phyloP scores from a whole-genome alignment of 768 basidiomycete genomes.

The Albatrellus ellisii region DNA sequence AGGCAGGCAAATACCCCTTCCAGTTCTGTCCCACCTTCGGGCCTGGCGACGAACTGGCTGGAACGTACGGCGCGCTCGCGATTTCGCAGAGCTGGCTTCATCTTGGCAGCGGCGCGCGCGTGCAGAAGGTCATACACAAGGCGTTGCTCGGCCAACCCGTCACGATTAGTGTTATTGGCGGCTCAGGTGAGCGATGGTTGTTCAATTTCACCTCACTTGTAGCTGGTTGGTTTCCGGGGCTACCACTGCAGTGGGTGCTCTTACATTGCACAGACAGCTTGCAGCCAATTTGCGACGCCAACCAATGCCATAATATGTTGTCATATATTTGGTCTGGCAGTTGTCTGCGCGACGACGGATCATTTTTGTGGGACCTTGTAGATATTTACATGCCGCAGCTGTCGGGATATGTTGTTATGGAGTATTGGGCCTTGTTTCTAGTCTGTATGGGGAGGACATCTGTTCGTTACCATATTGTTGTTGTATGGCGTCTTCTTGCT shows the following conservation, averaged over 20 bases:
- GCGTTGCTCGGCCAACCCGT: slow-evolving; percentile 78
- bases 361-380: not conserved
- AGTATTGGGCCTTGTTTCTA: not conserved
- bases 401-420: not conserved
- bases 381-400: not conserved
- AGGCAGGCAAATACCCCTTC: slow-evolving; percentile 61
- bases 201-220: not conserved
- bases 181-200: slow-evolving; percentile 51
- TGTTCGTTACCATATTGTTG: not conserved
- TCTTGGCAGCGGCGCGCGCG: slow-evolving; percentile 65
- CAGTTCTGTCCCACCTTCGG: slow-evolving; percentile 85
- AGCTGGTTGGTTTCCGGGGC: too few relatives aligned
- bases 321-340: not conserved
- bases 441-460: not conserved
- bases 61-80: slow-evolving; percentile 62
- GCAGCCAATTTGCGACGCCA: too few relatives aligned
- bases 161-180: slow-evolving; percentile 83
- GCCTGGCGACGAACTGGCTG: slow-evolving; percentile 65
- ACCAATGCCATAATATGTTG: not conserved
- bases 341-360: not conserved
- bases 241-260: too few relatives aligned
- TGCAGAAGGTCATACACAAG: slow-evolving; percentile 73
- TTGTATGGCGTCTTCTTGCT: not conserved
- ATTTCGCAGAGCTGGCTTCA: slow-evolving; percentile 69
- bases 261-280: too few relatives aligned